Conservation (phyloP, 225 moss, liverwort and hornwort species). For the Antitrichia curtipendula region DNA sequence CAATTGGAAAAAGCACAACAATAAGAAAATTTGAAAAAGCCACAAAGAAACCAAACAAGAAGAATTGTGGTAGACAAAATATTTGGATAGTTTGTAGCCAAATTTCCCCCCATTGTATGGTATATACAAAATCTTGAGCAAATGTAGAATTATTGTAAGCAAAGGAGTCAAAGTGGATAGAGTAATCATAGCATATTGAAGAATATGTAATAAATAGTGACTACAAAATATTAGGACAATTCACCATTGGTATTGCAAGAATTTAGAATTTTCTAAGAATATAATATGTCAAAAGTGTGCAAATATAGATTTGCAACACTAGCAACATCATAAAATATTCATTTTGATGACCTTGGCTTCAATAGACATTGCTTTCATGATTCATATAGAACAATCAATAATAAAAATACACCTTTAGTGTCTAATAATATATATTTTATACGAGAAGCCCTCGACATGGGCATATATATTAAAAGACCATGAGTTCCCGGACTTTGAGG, state of each 20-base stretch:
- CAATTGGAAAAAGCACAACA: not conserved
- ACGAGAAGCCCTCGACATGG: fast-evolving
- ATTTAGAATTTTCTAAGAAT: not conserved
- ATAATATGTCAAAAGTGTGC: not conserved
- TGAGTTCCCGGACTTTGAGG: too few species aligned
- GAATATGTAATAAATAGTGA: not conserved
- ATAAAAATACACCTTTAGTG: not conserved
- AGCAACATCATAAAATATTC: fast-evolving
- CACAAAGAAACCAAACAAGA: not conserved
- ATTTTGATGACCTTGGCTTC: not conserved
- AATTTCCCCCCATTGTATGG: fast-evolving
- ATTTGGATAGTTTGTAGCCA: not conserved
- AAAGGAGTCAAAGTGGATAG: not conserved
- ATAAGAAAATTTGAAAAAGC: too few species aligned
- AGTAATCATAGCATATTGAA: too few species aligned
- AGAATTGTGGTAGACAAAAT: not conserved
- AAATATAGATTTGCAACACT: not conserved
- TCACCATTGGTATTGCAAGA: not conserved
- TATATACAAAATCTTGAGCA: not conserved
- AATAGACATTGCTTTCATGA: not conserved
- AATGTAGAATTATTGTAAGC: not conserved
- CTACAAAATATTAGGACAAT: not conserved
- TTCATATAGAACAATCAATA: not conserved
- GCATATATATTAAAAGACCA: too few species aligned
- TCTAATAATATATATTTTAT: not conserved